These are phyloP conservation scores for Geosiphon pyriformis DNA, from an alignment of 192 early-diverging fungal genomes.

Conservation along the genomic window DNA sequence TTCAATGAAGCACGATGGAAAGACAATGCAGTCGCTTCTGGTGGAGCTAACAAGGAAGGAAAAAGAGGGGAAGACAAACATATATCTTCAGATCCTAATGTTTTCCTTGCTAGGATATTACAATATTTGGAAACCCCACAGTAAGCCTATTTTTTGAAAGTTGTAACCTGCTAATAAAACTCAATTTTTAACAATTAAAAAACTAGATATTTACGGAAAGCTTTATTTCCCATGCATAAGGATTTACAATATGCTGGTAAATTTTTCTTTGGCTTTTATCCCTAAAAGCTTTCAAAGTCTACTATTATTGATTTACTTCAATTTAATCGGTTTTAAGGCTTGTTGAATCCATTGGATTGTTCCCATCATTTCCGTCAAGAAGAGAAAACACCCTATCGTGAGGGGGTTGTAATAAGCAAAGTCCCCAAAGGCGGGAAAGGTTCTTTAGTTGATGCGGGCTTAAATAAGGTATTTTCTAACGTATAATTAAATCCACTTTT, in stretches of 20 bases:
- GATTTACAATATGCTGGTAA: conserved; percentile 57
- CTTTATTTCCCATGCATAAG: conserved; percentile 58
- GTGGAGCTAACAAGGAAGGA: conserved; percentile 27
- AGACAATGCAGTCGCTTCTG: not conserved
- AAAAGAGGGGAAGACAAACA: conserved; percentile 36
- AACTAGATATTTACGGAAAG: conserved; percentile 53
- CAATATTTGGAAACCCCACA: conserved; percentile 68
- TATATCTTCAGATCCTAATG: conserved; percentile 42
- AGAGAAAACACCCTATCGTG: conserved; percentile 53
- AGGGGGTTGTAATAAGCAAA: conserved; percentile 52
- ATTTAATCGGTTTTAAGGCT: conserved; percentile 31
- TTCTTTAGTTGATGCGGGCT: conserved; percentile 48
- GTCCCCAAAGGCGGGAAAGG: conserved; percentile 21
- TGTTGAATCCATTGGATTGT: conserved; percentile 59
- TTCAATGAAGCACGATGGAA: conserved; percentile 46
- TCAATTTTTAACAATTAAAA: not conserved
- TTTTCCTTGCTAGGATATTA: conserved; percentile 61
- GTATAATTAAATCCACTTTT: not conserved
- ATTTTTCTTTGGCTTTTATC: not conserved
- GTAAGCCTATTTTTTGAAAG: conserved; percentile 26
- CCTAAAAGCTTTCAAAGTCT: not conserved
- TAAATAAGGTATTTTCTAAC: conserved; percentile 24
- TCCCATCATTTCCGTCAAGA: conserved; percentile 63
- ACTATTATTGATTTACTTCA: not conserved
- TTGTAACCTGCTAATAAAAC: not conserved